Evolutionary conservation across 768 basidiomycete species (phyloP).

Genomic region (Naganishia randhawae): DNA sequence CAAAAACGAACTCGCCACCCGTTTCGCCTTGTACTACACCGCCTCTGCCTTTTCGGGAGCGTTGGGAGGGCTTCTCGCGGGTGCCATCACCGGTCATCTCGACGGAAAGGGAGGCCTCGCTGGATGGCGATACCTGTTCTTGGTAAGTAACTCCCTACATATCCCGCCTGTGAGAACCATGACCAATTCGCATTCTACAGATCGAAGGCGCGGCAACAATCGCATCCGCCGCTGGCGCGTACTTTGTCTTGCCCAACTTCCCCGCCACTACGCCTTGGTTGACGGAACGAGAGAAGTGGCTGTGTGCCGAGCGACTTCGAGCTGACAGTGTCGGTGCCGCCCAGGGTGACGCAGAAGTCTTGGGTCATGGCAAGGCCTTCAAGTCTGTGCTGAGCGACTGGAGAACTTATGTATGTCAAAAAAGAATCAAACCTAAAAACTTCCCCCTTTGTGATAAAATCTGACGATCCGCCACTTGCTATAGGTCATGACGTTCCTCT

Average conservation of each 20-base stretch:
- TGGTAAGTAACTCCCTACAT: slow-evolving; percentile 16
- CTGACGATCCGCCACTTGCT: slow-evolving; percentile 30
- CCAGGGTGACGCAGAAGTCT: slow-evolving; percentile 35
- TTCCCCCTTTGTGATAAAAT: too few species aligned
- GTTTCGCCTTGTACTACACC: slow-evolving; percentile 33
- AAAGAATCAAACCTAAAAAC: too few species aligned
- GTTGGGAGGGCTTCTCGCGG: slow-evolving; percentile 20
- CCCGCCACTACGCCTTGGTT: slow-evolving; percentile 50
- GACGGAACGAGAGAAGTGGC: slow-evolving; percentile 46
- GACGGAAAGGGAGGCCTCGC: background rate
- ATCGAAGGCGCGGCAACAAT: slow-evolving; percentile 26
- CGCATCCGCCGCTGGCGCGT: background rate
- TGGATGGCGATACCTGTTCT: slow-evolving; percentile 21
- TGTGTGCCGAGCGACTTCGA: slow-evolving; percentile 47
- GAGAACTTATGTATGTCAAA: slow-evolving; percentile 28
- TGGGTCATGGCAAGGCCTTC: slow-evolving; percentile 41
- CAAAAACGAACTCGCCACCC: slow-evolving; percentile 38
- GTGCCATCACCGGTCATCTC: slow-evolving; percentile 14
- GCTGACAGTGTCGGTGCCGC: slow-evolving; percentile 46
- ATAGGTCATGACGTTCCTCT: slow-evolving; percentile 39
- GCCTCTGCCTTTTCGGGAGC: slow-evolving; percentile 30
- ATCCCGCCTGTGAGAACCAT: too few species aligned
- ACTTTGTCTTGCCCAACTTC: slow-evolving; percentile 45
- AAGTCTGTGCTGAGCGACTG: slow-evolving; percentile 29
- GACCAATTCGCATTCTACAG: background rate